These are phyloP conservation scores for Phytophthora kernoviae DNA, from an alignment of 352 stramenopile genomes.

Conservation along the genomic window DNA sequence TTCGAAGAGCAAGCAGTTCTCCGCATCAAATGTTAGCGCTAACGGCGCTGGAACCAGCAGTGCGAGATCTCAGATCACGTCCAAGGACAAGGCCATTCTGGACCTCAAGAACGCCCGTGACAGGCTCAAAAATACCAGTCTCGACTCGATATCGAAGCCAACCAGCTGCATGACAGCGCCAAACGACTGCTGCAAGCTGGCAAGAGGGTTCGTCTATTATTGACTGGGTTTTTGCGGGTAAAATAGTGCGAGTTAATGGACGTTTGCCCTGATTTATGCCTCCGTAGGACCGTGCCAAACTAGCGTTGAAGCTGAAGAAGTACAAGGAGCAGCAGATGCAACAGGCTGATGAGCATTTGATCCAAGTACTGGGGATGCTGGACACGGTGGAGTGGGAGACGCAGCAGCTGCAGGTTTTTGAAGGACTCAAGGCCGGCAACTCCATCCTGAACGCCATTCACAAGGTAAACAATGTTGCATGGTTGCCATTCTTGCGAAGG, in stretches of 20 bases:
- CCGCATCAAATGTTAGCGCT: slow-evolving; percentile 10
- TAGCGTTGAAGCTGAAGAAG: slow-evolving; percentile 90
- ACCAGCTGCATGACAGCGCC: slow-evolving; percentile 79
- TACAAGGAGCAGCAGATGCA: slow-evolving; percentile 91
- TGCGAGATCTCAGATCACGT: slow-evolving; percentile 72
- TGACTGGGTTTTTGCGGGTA: background rate
- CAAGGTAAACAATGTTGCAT: slow-evolving; percentile 46
- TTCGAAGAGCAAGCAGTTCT: slow-evolving; percentile 57
- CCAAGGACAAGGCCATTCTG: slow-evolving; percentile 88
- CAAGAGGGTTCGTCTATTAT: slow-evolving; percentile 47
- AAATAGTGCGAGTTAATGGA: background rate
- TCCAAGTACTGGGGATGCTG: slow-evolving; percentile 87
- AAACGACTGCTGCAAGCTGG: slow-evolving; percentile 74
- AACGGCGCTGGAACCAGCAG: slow-evolving; percentile 10
- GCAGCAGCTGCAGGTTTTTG: slow-evolving; percentile 88
- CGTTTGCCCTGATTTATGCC: background rate
- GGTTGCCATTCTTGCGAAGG: background rate
- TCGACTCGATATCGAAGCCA: slow-evolving; percentile 80
- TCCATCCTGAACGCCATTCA: slow-evolving; percentile 88
- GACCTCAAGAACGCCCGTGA: slow-evolving; percentile 92
- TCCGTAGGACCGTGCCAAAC: slow-evolving; percentile 78
- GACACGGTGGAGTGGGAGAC: slow-evolving; percentile 90
- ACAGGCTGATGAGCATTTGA: slow-evolving; percentile 83
- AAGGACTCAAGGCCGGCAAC: slow-evolving; percentile 89
- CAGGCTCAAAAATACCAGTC: slow-evolving; percentile 84